Evolutionary conservation across 1,284 basidiomycete species (phyloP).

Genomic region (Ganoderma resinaceum): DNA sequence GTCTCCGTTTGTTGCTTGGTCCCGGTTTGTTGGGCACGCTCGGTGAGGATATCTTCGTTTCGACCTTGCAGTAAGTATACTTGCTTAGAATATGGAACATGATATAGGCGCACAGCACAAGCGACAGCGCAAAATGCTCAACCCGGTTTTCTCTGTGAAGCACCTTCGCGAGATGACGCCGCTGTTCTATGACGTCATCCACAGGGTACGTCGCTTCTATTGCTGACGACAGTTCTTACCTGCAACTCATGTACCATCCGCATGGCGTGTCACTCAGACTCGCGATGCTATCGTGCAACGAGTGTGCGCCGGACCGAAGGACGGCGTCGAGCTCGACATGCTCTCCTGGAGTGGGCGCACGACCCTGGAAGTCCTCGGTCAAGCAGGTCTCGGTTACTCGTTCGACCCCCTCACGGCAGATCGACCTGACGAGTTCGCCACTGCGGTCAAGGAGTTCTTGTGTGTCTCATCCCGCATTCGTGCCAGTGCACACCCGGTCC

Average conservation of each 20-base stretch:
- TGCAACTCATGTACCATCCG: no score
- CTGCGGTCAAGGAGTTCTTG: slow-evolving; percentile 37
- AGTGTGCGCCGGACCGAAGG: slow-evolving; percentile 7
- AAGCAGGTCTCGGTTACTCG: slow-evolving; percentile 32
- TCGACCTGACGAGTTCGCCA: slow-evolving; percentile 33
- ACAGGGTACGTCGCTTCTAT: slow-evolving; percentile 16
- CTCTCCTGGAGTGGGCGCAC: slow-evolving; percentile 33
- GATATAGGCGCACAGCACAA: slow-evolving; percentile 33
- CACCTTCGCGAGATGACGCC: slow-evolving; percentile 31
- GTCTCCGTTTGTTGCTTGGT: slow-evolving; percentile 22
- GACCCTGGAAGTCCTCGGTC: slow-evolving; percentile 32
- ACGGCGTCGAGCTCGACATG: slow-evolving; percentile 29
- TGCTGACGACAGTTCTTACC: not conserved
- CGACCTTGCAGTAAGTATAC: not conserved
- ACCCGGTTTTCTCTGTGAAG: slow-evolving; percentile 31
- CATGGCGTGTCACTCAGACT: no score
- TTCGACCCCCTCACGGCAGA: slow-evolving; percentile 32
- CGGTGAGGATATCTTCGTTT: slow-evolving; percentile 6
- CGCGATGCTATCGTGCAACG: slow-evolving; percentile 27
- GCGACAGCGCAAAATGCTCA: slow-evolving; percentile 34
- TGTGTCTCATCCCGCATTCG: slow-evolving; percentile 29
- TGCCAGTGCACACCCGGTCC: not conserved
- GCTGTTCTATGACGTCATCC: slow-evolving; percentile 26
- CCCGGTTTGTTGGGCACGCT: slow-evolving; percentile 27
- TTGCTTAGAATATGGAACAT: not conserved